Evolutionary conservation across 192 early-diverging fungal species (phyloP), one percentile per base, ranked within the genome.

Genomic region (Coemansia sp.): DNA sequence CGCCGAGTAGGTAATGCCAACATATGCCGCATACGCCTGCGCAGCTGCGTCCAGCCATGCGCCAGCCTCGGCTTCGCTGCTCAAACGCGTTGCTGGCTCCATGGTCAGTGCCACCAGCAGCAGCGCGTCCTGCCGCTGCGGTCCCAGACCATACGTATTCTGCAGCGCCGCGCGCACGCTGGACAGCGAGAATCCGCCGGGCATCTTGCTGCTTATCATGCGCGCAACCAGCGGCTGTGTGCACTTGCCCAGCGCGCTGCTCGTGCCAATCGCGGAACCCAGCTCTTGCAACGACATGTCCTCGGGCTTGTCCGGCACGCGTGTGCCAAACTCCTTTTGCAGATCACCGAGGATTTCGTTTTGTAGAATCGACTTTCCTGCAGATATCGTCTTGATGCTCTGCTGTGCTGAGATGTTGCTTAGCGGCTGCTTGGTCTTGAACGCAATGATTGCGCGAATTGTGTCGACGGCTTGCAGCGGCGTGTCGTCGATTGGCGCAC

Each of bases 261-360:
- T 78, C 1, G 69, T 62, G 42, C 83, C 83, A 35, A 97, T 62
- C 11, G 84, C 73, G 16, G 84, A 69, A 23, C 83, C 87, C n/a
- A 95, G 85, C 59, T 95, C 93, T 25, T 83, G 83, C 52, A 97
- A 73, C 32, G 51, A 87, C 28, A 89, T 78, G 65, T 98, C 93
- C 67, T 98, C 95, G 51, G 91, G 86, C 76, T 94, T 94, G 68
- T 95, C 94, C 22, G 93, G 90, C 51, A 92, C 82, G 51, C 81
- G 84, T 49, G 79, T 83, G 59, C 86, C 87, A 82, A 98, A 94
- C 73, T 98, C 95, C 62, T 92, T 94, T 54, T 89, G 91, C 42
- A 98, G 77, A 67, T 95, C 94, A 73, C 94, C 95, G 48, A 98
- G 80, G 33, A 98, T 92, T 62, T 98, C 95, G 82, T 98, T 98